Percentiles rank a stretch among this genome's conserved stretches.
Evolutionary conservation across 352 stramenopile species (phyloP).

Genomic region (Phytophthora podocarpi): DNA sequence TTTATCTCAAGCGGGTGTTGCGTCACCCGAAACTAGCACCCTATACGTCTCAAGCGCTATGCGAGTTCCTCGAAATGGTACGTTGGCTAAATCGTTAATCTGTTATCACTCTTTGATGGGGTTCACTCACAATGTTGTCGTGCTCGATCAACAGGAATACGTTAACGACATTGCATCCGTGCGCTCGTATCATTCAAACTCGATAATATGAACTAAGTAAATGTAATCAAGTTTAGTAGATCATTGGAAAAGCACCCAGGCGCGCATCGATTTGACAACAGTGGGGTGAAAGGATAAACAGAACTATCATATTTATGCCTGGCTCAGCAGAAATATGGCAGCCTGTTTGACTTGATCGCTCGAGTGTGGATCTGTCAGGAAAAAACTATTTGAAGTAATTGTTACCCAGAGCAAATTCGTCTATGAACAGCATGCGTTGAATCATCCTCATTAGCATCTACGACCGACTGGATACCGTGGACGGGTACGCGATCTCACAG

Average conservation of each 20-base stretch:
- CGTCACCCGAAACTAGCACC: slow-evolving; percentile 54
- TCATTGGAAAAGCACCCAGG: neutral
- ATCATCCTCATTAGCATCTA: slow-evolving; percentile 22
- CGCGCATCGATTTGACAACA: too few relatives aligned
- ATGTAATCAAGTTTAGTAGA: neutral
- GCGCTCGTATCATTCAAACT: slow-evolving; percentile 54
- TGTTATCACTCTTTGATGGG: neutral
- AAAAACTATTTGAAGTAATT: too few relatives aligned
- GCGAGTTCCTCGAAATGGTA: slow-evolving; percentile 81
- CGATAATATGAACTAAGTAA: slow-evolving; percentile 33
- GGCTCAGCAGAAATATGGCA: neutral
- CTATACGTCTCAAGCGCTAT: slow-evolving; percentile 60
- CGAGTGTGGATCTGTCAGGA: too few relatives aligned
- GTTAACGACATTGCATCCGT: slow-evolving; percentile 47
- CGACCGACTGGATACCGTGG: slow-evolving; percentile 57
- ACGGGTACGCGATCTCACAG: slow-evolving; percentile 80
- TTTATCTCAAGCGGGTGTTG: slow-evolving; percentile 62
- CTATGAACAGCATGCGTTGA: slow-evolving; percentile 18
- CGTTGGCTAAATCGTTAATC: neutral
- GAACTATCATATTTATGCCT: too few relatives aligned
- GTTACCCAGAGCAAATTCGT: slow-evolving; percentile 12
- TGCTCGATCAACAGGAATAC: slow-evolving; percentile 51
- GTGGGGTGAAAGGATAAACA: too few relatives aligned
- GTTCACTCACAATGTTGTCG: slow-evolving; percentile 1
- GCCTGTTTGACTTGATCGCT: neutral